Percentiles rank a stretch among this genome's conserved stretches.
Evolutionary conservation across 345 rosid species (phyloP).

Genomic region (Microthlaspi erraticum): DNA sequence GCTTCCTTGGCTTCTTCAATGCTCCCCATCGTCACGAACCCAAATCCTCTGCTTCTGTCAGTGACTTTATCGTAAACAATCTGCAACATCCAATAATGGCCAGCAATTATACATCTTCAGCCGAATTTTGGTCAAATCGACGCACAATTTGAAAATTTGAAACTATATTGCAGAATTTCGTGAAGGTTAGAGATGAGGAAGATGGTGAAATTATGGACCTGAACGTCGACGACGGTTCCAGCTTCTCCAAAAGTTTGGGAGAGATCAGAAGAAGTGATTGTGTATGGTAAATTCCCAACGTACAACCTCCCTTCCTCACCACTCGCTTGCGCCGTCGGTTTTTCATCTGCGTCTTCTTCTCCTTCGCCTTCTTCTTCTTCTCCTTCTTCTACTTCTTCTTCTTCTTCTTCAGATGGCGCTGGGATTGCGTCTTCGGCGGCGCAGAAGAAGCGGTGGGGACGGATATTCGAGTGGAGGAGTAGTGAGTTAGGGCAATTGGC

Average conservation of each 20-base stretch:
- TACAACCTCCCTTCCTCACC: conserved; percentile 70
- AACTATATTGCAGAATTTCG: background rate
- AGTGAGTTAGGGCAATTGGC: conserved; percentile 43
- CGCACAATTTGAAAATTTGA: background rate
- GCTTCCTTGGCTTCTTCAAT: conserved; percentile 86
- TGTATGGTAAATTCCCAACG: conserved; percentile 82
- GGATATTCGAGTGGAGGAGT: conserved; percentile 34
- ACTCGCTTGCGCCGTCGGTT: conserved; percentile 40
- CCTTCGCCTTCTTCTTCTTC: conserved; percentile 36
- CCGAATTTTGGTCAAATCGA: background rate
- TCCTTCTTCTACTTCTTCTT: conserved; percentile 42
- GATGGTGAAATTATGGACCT: conserved; percentile 51
- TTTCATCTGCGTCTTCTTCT: conserved; percentile 44
- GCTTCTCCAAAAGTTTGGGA: conserved; percentile 69
- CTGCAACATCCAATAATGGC: conserved; percentile 40
- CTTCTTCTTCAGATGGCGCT: conserved; percentile 28
- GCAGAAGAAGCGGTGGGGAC: conserved; percentile 43
- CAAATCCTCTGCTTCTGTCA: conserved; percentile 98
- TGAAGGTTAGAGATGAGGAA: background rate
- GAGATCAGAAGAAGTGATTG: conserved; percentile 69
- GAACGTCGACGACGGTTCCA: conserved; percentile 69
- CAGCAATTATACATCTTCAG: too few species aligned
- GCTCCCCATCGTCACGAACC: conserved; percentile 78
- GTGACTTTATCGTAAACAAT: conserved; percentile 80
- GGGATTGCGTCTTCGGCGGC: conserved; percentile 41